phyloP scores from a whole-genome alignment of 2,329 filamentous ascomycete genomes.

The Colletotrichum melonis region DNA sequence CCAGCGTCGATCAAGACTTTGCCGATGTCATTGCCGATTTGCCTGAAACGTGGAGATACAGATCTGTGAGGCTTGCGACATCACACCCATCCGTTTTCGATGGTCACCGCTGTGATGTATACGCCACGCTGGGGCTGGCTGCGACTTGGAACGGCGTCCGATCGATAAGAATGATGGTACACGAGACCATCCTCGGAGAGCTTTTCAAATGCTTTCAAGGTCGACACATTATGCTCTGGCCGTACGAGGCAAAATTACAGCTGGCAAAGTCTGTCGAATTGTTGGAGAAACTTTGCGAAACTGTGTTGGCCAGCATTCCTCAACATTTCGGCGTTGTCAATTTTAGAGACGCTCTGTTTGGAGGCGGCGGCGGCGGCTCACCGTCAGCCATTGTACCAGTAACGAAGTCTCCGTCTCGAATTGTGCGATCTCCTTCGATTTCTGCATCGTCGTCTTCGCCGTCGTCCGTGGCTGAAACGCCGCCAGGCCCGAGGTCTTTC shows the following conservation, averaged over 20 bases:
- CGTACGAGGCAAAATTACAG: slow-evolving; percentile 46
- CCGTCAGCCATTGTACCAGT: slow-evolving; percentile 44
- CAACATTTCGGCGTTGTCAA: slow-evolving; percentile 62
- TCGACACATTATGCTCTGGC: slow-evolving; percentile 38
- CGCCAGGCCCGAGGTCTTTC: background rate
- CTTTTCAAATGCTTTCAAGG: slow-evolving; percentile 48
- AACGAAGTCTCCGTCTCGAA: slow-evolving; percentile 43
- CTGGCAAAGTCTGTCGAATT: slow-evolving; percentile 50
- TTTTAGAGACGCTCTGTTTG: slow-evolving; percentile 48
- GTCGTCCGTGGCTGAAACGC: slow-evolving; percentile 26
- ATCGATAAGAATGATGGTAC: slow-evolving; percentile 57
- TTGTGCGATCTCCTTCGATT: slow-evolving; percentile 43
- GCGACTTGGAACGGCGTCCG: slow-evolving; percentile 61
- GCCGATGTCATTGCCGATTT: slow-evolving; percentile 51
- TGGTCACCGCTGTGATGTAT: slow-evolving; percentile 56
- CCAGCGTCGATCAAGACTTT: slow-evolving; percentile 56
- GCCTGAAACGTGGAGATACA: slow-evolving; percentile 55
- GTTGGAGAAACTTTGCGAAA: slow-evolving; percentile 53
- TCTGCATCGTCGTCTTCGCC: slow-evolving; percentile 42
- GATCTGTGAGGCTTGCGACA: slow-evolving; percentile 50
- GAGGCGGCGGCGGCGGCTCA: slow-evolving; percentile 33
- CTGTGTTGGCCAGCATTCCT: slow-evolving; percentile 59
- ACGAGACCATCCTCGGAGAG: slow-evolving; percentile 59
- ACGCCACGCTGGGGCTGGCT: slow-evolving; percentile 56
- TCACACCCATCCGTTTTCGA: slow-evolving; percentile 54